Base-by-base conservation (phyloP, 1,284 basidiomycete species). In the Rhodotorula mucilaginosa region DNA sequence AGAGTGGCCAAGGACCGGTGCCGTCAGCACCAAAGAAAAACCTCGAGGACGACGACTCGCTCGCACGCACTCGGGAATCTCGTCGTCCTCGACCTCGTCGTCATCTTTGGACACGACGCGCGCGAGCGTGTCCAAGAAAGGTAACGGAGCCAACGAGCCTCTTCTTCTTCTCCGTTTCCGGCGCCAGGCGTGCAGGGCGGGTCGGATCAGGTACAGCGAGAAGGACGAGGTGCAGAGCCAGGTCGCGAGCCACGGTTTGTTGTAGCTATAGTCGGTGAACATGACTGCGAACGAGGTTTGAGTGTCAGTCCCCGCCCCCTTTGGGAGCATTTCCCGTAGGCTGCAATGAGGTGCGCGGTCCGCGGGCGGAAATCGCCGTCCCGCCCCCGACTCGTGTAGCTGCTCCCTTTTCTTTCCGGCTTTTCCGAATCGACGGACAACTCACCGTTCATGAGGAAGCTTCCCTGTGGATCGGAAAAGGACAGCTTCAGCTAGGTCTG, bases 171-270 rank as follows among this genome's bases (percentile, higher is more conserved):
- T 29, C 18, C 54, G 54, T 56, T 56, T 56, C 54, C 54, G 79
- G 73, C 81, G 81, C 66, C 85, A 84, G 69, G 88, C 77, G 60
- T 84, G 78, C 78, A 85, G 88, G 0, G 93, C 75, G 4, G 76
- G 76, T 52, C 67, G 92, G 15, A 97, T 78, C 39, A 99, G 87
- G 82, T 98, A 98, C 26, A 96, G 78, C n/a, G 88, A 83, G 80
- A 97, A 99, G 15, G 90, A 86, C 68, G 92, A 89, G 0, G 93
- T 96, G 81, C 89, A 92, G 78, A 93, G 83, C 78, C 93, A 97
- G 3, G 93, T 97, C 59, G 93, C 78, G 23, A 80, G 78, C 67
- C 83, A 83, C 3, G 75, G 78, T 68, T 79, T 76, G 81, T 78
- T 72, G 71, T 78, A 78, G 26, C 65, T 61, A 65, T 77, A 73